Base-by-base conservation (phyloP, 2,329 filamentous ascomycete species). In the Plenodomus biglobosus region DNA sequence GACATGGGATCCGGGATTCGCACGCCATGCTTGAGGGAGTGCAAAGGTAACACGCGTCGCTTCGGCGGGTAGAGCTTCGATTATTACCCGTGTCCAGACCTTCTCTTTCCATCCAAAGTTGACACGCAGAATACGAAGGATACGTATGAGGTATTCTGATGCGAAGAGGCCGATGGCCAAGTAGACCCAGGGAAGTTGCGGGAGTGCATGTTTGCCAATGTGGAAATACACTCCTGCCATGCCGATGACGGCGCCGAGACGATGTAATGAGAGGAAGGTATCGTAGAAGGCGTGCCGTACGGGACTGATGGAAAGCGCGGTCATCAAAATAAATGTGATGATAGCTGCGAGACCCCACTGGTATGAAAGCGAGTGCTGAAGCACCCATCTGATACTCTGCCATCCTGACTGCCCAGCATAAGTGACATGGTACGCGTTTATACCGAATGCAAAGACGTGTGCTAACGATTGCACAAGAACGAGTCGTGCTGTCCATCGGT, bases 221-320 rank as follows among this genome's bases (percentile, higher is more conserved):
- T 82, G 87, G 59, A 85, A 83, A 77, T 83, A 90, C 11, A 88
- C 69, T 8, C 81, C 85, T 24, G 80, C 76, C 46, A 88, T 70
- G 8, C 80, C 73, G 7, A 81, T 65, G n/a, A 80, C 75, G 16
- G 83, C 85, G 15, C 84, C 76, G 2, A 77, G 61, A 42, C 89
- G 87, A 71, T 90, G 87, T 21, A 87, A 59, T 38, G 85, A 73
- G 66, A 90, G 85, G 77, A 91, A 90, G 1, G 78, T 81, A 70
- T 91, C 87, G 70, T 91, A 91, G 62, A 86, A 89, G n/a, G 86
- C 86, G 64, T 90, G 87, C 47, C 87, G 80, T 13, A 89, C 71
- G 43, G 85, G 78, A 42, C 86, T 87, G 32, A 81, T 78, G 1
- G 87, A 85, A 56, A 88, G 85, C 39, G 89, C 71, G 24, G 79